Evolutionary conservation across 2,329 filamentous ascomycete genomes (phyloP).

Genomic region (Domatiomyces catenatus): DNA sequence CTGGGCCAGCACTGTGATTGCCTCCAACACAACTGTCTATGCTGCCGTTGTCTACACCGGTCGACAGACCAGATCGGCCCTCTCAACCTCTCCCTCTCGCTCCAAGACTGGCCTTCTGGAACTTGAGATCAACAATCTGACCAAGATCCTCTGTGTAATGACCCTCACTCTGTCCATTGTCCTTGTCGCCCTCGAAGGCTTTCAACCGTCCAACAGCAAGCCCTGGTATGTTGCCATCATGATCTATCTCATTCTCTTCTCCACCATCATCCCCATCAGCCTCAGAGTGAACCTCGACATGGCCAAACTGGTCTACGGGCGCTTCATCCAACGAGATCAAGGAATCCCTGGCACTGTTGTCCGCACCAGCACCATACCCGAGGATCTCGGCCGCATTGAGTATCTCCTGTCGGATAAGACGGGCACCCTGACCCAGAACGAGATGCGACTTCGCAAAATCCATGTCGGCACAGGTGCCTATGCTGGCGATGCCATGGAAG

Average conservation of each 20-base stretch:
- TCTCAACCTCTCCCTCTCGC: constrained; percentile 80
- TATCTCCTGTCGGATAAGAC: constrained; percentile 96
- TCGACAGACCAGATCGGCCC: constrained; percentile 77
- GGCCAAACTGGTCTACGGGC: constrained; percentile 91
- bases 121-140: constrained; percentile 91
- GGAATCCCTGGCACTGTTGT: constrained; percentile 88
- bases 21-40: constrained; percentile 75
- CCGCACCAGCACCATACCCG: constrained; percentile 89
- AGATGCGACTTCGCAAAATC: constrained; percentile 98
- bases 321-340: constrained; percentile 81
- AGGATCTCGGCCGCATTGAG: constrained; percentile 88
- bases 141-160: constrained; percentile 84
- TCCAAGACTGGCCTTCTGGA: constrained; percentile 91
- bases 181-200: constrained; percentile 74
- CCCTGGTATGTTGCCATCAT: constrained; percentile 93
- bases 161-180: constrained; percentile 76
- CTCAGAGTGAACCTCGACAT: constrained; percentile 91
- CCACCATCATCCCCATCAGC: constrained; percentile 97
- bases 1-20: constrained; percentile 95
- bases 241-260: constrained; percentile 95
- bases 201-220: constrained; percentile 40
- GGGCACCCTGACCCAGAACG: constrained; percentile 92
- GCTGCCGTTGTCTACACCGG: constrained; percentile 92
- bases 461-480: constrained; percentile 97
- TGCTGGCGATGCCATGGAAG: constrained; percentile 97